Conservation (phyloP, 73 alveolate genomes). For the Durusdinium trenchii region DNA sequence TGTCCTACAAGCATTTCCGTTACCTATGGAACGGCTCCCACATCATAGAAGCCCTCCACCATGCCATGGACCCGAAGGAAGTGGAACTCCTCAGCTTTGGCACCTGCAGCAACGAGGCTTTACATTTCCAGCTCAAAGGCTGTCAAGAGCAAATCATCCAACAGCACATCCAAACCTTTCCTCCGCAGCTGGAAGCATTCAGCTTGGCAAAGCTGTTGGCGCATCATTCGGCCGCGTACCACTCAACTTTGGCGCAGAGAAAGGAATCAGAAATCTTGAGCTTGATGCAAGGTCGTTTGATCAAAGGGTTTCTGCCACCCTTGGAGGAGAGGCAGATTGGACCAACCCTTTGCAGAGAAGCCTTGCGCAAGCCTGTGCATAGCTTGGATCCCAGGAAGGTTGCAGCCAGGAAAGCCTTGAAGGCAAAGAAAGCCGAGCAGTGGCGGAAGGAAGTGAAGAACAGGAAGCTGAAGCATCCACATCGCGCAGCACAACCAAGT, state of each 20-base stretch:
- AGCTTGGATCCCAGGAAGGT: background rate
- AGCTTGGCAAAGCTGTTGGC: conserved; percentile 20
- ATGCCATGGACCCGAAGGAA: background rate
- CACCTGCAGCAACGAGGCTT: conserved; percentile 32
- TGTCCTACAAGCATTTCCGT: background rate
- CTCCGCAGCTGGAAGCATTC: background rate
- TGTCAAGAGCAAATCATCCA: background rate
- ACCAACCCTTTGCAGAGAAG: background rate
- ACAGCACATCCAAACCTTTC: background rate
- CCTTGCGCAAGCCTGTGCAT: conserved; percentile 36
- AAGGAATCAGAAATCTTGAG: background rate
- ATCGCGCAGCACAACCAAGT: background rate
- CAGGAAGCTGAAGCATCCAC: background rate
- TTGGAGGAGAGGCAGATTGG: background rate
- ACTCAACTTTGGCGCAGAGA: background rate
- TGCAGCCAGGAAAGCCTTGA: no score
- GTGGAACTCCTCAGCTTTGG: background rate
- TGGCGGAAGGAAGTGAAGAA: background rate
- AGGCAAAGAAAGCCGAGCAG: background rate
- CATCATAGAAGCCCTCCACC: background rate
- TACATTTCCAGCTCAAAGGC: background rate
- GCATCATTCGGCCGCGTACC: conserved; percentile 4
- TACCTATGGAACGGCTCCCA: conserved; percentile 16
- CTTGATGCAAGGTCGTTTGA: background rate
- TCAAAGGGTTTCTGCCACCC: background rate